phyloP scores from a whole-genome alignment of 108 stramenopile genomes.

The Cyclotella baltica region DNA sequence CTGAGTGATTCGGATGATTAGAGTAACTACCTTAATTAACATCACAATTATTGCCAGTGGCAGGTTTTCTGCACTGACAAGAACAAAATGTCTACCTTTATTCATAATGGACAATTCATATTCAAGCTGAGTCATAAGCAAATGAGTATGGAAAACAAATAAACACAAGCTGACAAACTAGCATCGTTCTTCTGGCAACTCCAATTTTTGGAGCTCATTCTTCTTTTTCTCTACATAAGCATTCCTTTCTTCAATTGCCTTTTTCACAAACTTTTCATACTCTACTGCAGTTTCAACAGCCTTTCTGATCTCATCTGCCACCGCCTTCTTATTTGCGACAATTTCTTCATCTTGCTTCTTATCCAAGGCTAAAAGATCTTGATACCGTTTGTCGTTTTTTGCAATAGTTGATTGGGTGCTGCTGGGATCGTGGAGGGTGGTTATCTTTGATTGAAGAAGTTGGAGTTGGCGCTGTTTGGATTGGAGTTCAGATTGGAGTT shows the following conservation, averaged over 20 bases:
- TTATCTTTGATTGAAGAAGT: slow-evolving; percentile 67
- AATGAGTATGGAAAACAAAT: not conserved
- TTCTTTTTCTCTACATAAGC: slow-evolving; percentile 39
- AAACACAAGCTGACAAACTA: not conserved
- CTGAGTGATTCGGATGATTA: no score
- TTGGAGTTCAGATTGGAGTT: slow-evolving; percentile 65
- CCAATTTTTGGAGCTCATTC: slow-evolving; percentile 3
- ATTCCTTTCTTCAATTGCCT: slow-evolving; percentile 52
- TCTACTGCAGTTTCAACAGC: slow-evolving; percentile 64
- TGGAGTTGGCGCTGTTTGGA: slow-evolving; percentile 71
- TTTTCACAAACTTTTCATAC: slow-evolving; percentile 48
- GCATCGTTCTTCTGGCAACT: not conserved
- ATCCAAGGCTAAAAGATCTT: slow-evolving; percentile 63
- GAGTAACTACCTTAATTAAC: no score
- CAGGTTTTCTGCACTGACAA: no score
- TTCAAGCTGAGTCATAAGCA: not conserved
- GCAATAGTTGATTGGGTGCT: slow-evolving; percentile 77
- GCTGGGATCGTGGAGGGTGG: slow-evolving; percentile 77
- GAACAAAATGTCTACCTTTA: no score
- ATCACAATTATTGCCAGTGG: no score
- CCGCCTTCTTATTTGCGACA: slow-evolving; percentile 54
- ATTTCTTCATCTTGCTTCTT: slow-evolving; percentile 62
- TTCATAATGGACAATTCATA: no score
- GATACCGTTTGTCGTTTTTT: slow-evolving; percentile 58
- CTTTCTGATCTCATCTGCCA: slow-evolving; percentile 68